Evolutionary conservation across 495 filamentous ascomycete genomes (phyloP).

Genomic region (Chaetomium tenue): DNA sequence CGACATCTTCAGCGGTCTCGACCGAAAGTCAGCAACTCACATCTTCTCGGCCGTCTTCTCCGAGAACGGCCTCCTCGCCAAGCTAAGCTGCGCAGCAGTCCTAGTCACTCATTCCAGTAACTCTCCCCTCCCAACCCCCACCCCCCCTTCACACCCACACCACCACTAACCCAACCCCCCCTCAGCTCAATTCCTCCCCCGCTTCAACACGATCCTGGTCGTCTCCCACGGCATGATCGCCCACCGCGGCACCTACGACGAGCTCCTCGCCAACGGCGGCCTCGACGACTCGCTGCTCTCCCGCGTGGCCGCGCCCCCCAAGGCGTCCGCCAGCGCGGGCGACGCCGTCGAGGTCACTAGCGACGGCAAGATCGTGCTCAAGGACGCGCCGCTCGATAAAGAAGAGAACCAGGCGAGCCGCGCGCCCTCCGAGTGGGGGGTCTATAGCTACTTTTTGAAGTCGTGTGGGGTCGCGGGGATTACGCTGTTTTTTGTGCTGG

Average conservation of each 20-base stretch:
- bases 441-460: slow-evolving; percentile 15
- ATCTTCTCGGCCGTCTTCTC: slow-evolving; percentile 17
- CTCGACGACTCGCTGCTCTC: slow-evolving; percentile 14
- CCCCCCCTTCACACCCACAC: neutral
- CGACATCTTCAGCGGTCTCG: slow-evolving; percentile 60
- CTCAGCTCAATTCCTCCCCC: slow-evolving; percentile 11
- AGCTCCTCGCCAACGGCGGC: slow-evolving; percentile 4
- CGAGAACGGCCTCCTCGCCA: slow-evolving; percentile 5
- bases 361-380: slow-evolving; percentile 14
- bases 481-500: slow-evolving; percentile 11
- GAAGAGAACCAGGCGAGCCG: slow-evolving; percentile 12
- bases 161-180: neutral
- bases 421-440: slow-evolving; percentile 13
- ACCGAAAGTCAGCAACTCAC: slow-evolving; percentile 32
- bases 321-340: slow-evolving; percentile 4
- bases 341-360: slow-evolving; percentile 15
- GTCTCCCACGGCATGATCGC: slow-evolving; percentile 10
- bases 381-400: slow-evolving; percentile 9
- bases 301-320: slow-evolving; percentile 4
- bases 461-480: slow-evolving; percentile 1
- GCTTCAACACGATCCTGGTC: slow-evolving; percentile 13
- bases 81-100: slow-evolving; percentile 10
- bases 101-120: slow-evolving; percentile 15
- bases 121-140: too few species aligned
- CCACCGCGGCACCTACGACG: slow-evolving; percentile 8